Evolutionary conservation across 257 asterid species (phyloP).

Genomic region (Echites panduratus): DNA sequence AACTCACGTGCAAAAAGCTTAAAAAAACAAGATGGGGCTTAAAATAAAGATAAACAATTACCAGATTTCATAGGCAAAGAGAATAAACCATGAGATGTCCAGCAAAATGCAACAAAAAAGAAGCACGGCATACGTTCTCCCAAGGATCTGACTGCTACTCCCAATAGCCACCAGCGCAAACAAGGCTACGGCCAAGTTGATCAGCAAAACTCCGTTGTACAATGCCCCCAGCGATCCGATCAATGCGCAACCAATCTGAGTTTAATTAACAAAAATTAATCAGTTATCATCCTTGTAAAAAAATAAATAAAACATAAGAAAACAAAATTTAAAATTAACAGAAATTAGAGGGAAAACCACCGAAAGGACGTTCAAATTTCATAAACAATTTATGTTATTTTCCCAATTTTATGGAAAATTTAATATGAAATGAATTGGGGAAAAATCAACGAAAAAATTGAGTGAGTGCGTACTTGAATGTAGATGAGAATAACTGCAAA

Average conservation of each 20-base stretch:
- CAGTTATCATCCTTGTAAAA: not conserved
- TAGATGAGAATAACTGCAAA: constrained; percentile 74
- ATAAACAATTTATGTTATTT: too few relatives aligned
- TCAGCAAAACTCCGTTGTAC: constrained; percentile 67
- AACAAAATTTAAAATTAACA: not conserved
- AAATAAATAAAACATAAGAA: not conserved
- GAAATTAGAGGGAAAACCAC: not conserved
- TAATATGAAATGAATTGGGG: not conserved
- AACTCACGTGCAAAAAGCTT: not conserved
- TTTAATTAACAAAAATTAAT: not conserved
- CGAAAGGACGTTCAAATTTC: not conserved
- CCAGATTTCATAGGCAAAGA: constrained; percentile 69
- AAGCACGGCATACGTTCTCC: constrained; percentile 78
- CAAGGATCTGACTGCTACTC: constrained; percentile 89
- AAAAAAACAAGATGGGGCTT: too few relatives aligned
- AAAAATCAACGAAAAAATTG: not conserved
- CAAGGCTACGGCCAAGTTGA: constrained; percentile 60
- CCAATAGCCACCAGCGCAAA: constrained; percentile 91
- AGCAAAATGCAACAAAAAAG: constrained; percentile 68
- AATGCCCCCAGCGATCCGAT: constrained; percentile 90
- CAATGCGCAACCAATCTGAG: constrained; percentile 74
- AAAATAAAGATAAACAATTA: constrained; percentile 12
- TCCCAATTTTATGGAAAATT: not conserved
- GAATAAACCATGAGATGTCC: constrained; percentile 76
- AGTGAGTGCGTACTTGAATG: constrained; percentile 31